phyloP scores from a whole-genome alignment of 2,329 filamentous ascomycete species.

The Cercospora sp. region DNA sequence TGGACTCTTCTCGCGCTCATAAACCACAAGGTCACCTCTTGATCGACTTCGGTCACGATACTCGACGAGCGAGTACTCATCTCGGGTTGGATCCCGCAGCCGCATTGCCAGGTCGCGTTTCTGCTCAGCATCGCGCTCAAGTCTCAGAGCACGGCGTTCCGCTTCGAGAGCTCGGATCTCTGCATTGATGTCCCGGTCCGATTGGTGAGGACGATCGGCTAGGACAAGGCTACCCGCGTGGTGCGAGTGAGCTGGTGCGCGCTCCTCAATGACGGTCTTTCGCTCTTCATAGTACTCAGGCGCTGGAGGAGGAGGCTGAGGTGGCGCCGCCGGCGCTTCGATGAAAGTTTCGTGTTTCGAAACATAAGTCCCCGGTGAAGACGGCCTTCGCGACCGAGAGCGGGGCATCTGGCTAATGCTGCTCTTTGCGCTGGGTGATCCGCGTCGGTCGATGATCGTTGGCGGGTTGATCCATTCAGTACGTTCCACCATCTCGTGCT shows the following conservation, averaged over 20 bases:
- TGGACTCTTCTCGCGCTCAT: constrained; percentile 43
- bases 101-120: constrained; percentile 42
- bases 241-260: constrained; percentile 27
- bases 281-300: constrained; percentile 37
- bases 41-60: constrained; percentile 52
- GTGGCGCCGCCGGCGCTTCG: constrained; percentile 28
- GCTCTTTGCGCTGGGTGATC: constrained; percentile 33
- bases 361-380: constrained; percentile 31
- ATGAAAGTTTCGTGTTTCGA: constrained; percentile 36
- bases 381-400: constrained; percentile 28
- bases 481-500: constrained; percentile 39
- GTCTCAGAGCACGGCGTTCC: constrained; percentile 55
- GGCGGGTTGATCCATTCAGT: constrained; percentile 45
- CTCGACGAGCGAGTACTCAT: constrained; percentile 43
- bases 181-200: constrained; percentile 66
- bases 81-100: constrained; percentile 52
- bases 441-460: constrained; percentile 35
- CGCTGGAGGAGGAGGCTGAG: constrained; percentile 25
- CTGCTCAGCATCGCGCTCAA: constrained; percentile 57
- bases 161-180: constrained; percentile 74
- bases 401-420: constrained; percentile 34
- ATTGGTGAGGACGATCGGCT: constrained; percentile 28
- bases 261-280: constrained; percentile 37
- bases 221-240: constrained; percentile 24
- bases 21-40: constrained; percentile 22